These are phyloP conservation scores for Cryphonectria radicalis DNA, from an alignment of 2,329 filamentous ascomycete genomes.

Conservation along the genomic window DNA sequence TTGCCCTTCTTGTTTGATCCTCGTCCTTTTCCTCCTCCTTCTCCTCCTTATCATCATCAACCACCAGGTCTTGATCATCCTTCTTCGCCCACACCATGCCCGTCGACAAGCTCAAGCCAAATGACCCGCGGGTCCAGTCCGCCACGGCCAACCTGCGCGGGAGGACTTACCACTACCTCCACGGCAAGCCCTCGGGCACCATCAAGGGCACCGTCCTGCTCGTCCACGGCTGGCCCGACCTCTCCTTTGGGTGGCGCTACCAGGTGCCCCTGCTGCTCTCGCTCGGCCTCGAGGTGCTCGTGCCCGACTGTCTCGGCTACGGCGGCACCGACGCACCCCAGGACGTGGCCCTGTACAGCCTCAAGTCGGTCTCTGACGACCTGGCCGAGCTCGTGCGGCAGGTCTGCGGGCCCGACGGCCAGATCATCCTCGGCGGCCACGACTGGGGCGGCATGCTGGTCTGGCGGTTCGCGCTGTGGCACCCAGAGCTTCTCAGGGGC, in stretches of 20 bases:
- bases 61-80: not conserved
- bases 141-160: conserved; percentile 68
- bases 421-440: conserved; percentile 84
- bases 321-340: conserved; percentile 74
- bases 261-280: conserved; percentile 79
- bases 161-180: conserved; percentile 70
- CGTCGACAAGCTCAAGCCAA: conserved; percentile 65
- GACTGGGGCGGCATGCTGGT: conserved; percentile 84
- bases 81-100: conserved; percentile 41
- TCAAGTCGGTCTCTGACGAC: conserved; percentile 75
- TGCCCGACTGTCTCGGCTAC: conserved; percentile 86
- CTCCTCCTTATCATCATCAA: too few relatives aligned
- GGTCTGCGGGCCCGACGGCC: conserved; percentile 45
- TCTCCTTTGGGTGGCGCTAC: conserved; percentile 84
- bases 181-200: conserved; percentile 53
- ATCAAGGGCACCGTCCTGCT: conserved; percentile 43
- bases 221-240: conserved; percentile 81
- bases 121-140: conserved; percentile 69
- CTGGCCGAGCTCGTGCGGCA: conserved; percentile 72
- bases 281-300: conserved; percentile 77
- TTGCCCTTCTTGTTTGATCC: not conserved
- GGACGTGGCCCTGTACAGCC: conserved; percentile 65
- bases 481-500: conserved; percentile 72
- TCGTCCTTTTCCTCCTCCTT: too few relatives aligned
- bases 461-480: conserved; percentile 74